A percentile compares a stretch with the other conserved stretches of the same genome.
phyloP scores from a whole-genome alignment of 768 basidiomycete species.

The Coprinopsis strossmayeri region DNA sequence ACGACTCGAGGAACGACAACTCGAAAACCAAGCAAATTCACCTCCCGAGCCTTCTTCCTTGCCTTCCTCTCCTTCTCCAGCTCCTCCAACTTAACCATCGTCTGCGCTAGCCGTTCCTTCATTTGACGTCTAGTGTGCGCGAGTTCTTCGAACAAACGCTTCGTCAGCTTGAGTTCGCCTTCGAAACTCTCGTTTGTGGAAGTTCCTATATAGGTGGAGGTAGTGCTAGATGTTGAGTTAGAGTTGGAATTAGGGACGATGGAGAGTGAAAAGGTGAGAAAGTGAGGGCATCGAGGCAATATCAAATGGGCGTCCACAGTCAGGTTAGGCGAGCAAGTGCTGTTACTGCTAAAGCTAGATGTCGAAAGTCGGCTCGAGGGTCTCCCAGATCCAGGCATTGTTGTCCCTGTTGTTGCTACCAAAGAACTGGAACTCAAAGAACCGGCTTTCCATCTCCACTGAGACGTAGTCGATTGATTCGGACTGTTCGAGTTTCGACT shows the following conservation, averaged over 20 bases:
- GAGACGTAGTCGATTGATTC: constrained; percentile 21
- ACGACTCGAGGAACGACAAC: too few relatives aligned
- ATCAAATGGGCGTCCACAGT: constrained; percentile 24
- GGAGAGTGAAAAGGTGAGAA: too few relatives aligned
- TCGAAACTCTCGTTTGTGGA: too few relatives aligned
- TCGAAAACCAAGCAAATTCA: too few relatives aligned
- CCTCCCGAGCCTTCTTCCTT: constrained; percentile 40
- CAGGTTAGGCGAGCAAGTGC: too few relatives aligned
- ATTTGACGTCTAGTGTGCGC: constrained; percentile 13
- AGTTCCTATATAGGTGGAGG: too few relatives aligned
- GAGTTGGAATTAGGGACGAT: too few relatives aligned
- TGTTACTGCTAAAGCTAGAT: constrained; percentile 11
- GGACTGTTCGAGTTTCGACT: constrained; percentile 18
- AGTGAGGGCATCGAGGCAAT: constrained; percentile 37
- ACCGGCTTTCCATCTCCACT: constrained; percentile 44
- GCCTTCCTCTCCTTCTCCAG: constrained; percentile 53
- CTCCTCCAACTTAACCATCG: constrained; percentile 43
- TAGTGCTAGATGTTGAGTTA: too few relatives aligned
- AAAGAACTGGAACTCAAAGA: constrained; percentile 67
- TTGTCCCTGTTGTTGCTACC: constrained; percentile 16
- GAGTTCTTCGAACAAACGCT: too few relatives aligned
- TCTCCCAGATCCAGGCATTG: constrained; percentile 17
- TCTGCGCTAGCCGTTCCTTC: constrained; percentile 40
- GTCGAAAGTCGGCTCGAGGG: constrained; percentile 24
- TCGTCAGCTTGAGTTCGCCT: too few relatives aligned